phyloP scores from a whole-genome alignment of 148 eudicot species.

The Dianthus caryophyllus region DNA sequence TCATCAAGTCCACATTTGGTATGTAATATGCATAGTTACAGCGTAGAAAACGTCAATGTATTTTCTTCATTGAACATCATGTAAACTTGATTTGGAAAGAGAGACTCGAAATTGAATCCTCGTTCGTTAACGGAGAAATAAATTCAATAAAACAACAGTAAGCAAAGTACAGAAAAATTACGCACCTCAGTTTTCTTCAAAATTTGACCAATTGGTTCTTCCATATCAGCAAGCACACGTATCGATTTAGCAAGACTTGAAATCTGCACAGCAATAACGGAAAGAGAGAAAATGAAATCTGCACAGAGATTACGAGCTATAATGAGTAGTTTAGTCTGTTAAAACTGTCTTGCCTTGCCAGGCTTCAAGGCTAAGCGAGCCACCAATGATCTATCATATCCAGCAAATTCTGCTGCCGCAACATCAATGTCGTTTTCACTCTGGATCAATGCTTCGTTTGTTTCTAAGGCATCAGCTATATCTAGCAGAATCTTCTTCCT shows the following conservation, averaged over 20 bases:
- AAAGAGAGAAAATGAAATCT: background rate
- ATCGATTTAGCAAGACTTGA: slow-evolving; percentile 78
- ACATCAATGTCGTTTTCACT: slow-evolving; percentile 82
- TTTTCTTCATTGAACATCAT: too few species aligned
- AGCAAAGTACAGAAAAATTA: background rate
- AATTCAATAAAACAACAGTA: background rate
- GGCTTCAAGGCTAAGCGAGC: slow-evolving; percentile 76
- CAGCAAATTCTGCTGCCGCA: slow-evolving; percentile 62
- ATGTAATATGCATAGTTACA: background rate
- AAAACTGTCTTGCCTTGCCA: slow-evolving; percentile 58
- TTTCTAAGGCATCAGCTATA: slow-evolving; percentile 81
- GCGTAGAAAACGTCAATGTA: too few species aligned
- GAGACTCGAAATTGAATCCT: background rate
- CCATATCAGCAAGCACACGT: slow-evolving; percentile 92
- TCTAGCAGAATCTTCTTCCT: slow-evolving; percentile 65
- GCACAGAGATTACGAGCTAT: background rate
- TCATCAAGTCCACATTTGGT: background rate
- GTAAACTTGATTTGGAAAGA: too few species aligned
- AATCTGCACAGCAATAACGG: slow-evolving; percentile 32
- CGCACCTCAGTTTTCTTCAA: slow-evolving; percentile 77
- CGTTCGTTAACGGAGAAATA: background rate
- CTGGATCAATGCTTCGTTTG: slow-evolving; percentile 50
- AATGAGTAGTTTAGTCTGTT: background rate
- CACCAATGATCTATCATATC: slow-evolving; percentile 76
- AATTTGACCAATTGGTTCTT: slow-evolving; percentile 84